These are phyloP conservation scores for Eucalyptus sp. DNA, from an alignment of 345 rosid species.

Conservation along the genomic window DNA sequence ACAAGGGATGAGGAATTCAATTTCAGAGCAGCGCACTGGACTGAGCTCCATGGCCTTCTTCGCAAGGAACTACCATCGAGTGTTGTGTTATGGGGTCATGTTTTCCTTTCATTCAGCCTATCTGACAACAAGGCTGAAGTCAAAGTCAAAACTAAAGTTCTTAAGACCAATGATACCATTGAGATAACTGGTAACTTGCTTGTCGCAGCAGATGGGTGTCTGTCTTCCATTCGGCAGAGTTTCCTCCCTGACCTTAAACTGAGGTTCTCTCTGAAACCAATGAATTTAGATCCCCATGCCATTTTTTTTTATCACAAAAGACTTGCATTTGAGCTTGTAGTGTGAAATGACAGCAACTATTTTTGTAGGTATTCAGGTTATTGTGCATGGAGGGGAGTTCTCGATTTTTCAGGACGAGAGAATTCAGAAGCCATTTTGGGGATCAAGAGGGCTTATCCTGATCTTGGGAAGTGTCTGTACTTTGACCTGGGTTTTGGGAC, in stretches of 20 bases:
- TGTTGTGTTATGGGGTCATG: constrained; percentile 56
- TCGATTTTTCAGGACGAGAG: constrained; percentile 47
- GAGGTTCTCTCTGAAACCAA: constrained; percentile 26
- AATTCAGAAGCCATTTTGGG: constrained; percentile 28
- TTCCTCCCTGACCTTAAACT: constrained; percentile 51
- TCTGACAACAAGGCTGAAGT: constrained; percentile 34
- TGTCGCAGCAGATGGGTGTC: constrained; percentile 77
- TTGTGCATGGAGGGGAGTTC: constrained; percentile 82
- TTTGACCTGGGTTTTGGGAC: constrained; percentile 34
- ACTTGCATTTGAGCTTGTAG: background rate
- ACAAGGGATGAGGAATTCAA: constrained; percentile 59
- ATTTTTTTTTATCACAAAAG: background rate
- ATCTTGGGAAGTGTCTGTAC: constrained; percentile 63
- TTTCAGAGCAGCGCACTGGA: constrained; percentile 79
- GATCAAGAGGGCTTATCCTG: constrained; percentile 40
- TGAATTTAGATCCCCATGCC: background rate
- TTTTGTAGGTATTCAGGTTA: constrained; percentile 65
- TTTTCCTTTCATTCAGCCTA: constrained; percentile 33
- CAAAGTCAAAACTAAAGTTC: constrained; percentile 31
- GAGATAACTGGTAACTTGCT: constrained; percentile 56
- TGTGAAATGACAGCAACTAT: background rate
- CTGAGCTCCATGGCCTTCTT: constrained; percentile 57
- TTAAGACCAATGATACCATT: constrained; percentile 23
- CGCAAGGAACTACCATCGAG: constrained; percentile 27
- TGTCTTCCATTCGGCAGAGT: constrained; percentile 46